Evolutionary conservation across 1,284 basidiomycete species (phyloP).

Genomic region (Apiotrichum siamense): DNA sequence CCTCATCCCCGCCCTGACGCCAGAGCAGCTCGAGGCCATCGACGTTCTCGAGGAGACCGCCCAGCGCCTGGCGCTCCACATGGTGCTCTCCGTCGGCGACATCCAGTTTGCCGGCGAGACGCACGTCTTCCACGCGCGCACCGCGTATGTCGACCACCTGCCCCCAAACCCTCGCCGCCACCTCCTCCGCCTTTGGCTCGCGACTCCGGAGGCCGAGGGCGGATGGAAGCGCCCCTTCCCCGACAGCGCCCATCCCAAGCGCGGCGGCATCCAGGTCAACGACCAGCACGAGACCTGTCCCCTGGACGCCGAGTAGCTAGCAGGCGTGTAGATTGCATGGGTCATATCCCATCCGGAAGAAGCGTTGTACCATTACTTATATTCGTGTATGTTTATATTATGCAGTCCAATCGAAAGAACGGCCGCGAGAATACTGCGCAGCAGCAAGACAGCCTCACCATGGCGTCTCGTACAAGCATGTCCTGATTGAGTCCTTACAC

Average conservation of each 20-base stretch:
- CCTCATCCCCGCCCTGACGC: constrained; percentile 37
- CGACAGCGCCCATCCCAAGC: constrained; percentile 38
- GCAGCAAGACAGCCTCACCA: too few relatives aligned
- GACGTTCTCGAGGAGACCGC: constrained; percentile 48
- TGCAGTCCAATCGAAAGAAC: too few relatives aligned
- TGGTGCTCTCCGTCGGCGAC: constrained; percentile 47
- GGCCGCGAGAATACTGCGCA: too few relatives aligned
- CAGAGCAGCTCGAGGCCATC: constrained; percentile 44
- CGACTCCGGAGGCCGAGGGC: constrained; percentile 40
- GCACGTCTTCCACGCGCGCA: constrained; percentile 47
- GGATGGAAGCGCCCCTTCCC: constrained; percentile 46
- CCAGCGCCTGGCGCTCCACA: constrained; percentile 43
- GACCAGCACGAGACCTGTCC: constrained; percentile 42
- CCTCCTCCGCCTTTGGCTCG: constrained; percentile 48
- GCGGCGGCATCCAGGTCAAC: constrained; percentile 45
- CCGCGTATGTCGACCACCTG: constrained; percentile 46
- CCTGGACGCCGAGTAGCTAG: constrained; percentile 42
- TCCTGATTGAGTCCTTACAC: too few relatives aligned
- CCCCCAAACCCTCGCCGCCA: constrained; percentile 44
- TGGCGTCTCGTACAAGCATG: too few relatives aligned
- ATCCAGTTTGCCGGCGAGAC: constrained; percentile 38
- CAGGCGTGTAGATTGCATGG: too few relatives aligned
- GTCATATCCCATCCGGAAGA: too few relatives aligned
- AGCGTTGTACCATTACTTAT: too few relatives aligned
- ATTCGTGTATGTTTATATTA: too few relatives aligned